These are phyloP conservation scores for Boechera stricta DNA, from an alignment of 345 rosid genomes.

Conservation along the genomic window DNA sequence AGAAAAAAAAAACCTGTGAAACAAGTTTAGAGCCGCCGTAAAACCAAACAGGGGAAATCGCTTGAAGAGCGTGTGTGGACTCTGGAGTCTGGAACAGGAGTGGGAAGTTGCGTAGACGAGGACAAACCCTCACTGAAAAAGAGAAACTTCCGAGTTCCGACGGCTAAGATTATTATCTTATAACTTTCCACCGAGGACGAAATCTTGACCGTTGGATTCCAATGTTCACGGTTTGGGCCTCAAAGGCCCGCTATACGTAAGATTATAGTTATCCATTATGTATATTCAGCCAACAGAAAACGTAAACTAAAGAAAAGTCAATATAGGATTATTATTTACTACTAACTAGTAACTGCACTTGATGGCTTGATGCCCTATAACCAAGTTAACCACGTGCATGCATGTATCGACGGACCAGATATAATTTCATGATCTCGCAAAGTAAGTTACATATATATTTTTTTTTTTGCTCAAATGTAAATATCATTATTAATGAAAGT, in stretches of 20 bases:
- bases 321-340: too few species aligned
- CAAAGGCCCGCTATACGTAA: not conserved
- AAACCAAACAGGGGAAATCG: conserved; percentile 14
- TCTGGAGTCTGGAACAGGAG: conserved; percentile 9
- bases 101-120: conserved; percentile 27
- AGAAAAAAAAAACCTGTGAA: not conserved
- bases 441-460: not conserved
- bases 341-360: too few species aligned
- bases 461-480: too few species aligned
- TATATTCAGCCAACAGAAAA: too few species aligned
- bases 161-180: conserved; percentile 26
- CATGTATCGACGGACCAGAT: not conserved
- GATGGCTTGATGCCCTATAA: not conserved
- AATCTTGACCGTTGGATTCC: conserved; percentile 36
- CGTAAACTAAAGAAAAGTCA: too few species aligned
- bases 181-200: not conserved
- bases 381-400: not conserved
- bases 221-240: conserved; percentile 25
- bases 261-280: not conserved
- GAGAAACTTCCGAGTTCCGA: not conserved
- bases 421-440: not conserved
- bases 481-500: too few species aligned
- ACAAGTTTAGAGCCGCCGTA: not conserved
- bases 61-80: conserved; percentile 14
- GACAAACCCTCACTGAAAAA: conserved; percentile 34